These are phyloP conservation scores for Ophiognomonia clavigignenti-juglandacearum DNA, from an alignment of 2,329 filamentous ascomycete species.

Conservation along the genomic window DNA sequence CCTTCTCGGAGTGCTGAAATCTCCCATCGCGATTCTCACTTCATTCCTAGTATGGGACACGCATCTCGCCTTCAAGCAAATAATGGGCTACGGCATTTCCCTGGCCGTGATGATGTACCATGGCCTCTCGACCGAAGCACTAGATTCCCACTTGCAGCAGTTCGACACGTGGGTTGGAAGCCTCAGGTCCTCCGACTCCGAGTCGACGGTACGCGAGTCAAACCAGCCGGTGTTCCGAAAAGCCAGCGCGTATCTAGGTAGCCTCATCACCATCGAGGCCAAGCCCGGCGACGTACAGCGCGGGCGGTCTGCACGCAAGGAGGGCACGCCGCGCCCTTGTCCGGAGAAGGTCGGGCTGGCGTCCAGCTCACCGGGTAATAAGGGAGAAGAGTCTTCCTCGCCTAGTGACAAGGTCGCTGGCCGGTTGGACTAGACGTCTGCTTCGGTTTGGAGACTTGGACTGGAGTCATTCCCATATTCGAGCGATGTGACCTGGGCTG, in stretches of 20 bases:
- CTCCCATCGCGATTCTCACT: neutral
- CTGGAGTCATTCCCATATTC: neutral
- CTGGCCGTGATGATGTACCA: neutral
- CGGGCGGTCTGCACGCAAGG: neutral
- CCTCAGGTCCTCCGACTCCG: neutral
- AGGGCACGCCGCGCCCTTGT: neutral
- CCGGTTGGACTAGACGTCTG: neutral
- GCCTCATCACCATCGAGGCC: neutral
- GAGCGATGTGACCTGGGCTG: too few species aligned
- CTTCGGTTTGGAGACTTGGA: too few species aligned
- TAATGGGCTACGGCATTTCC: neutral
- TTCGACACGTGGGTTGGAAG: neutral
- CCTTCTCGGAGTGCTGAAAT: neutral
- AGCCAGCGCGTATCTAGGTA: neutral
- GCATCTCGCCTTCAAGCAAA: neutral
- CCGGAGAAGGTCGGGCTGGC: neutral
- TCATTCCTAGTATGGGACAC: neutral
- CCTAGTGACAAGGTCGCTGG: neutral
- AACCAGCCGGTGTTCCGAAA: neutral
- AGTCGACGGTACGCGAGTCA: neutral
- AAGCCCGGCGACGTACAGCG: neutral
- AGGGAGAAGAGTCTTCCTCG: neutral
- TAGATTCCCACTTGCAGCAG: neutral
- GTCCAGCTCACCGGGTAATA: neutral
- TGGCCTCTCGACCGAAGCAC: neutral